phyloP scores from a whole-genome alignment of 305 asterid genomes.

The Rubia tinctorum region DNA sequence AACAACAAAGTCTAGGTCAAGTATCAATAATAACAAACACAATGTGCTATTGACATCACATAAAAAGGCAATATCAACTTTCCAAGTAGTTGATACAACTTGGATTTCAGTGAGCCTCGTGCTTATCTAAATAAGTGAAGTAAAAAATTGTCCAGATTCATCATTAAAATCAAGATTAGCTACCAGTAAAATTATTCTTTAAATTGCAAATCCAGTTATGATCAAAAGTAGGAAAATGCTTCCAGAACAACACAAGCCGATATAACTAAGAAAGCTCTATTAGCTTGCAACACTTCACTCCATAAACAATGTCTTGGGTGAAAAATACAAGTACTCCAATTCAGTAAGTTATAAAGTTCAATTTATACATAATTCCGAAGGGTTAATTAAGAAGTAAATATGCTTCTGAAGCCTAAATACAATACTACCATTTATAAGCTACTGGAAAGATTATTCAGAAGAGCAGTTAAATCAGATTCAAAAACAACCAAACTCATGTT shows the following conservation, averaged over 20 bases:
- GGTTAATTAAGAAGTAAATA: neutral
- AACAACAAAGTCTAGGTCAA: neutral
- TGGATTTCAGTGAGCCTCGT: neutral
- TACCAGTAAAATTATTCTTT: too few species aligned
- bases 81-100: neutral
- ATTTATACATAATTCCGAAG: neutral
- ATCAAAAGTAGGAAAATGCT: neutral
- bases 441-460: neutral
- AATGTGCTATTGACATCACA: neutral
- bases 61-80: too few species aligned
- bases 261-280: neutral
- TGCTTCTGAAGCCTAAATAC: neutral
- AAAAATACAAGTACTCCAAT: neutral
- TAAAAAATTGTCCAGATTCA: neutral
- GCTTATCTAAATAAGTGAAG: neutral
- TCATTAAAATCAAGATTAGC: neutral
- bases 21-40: neutral
- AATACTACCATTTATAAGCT: neutral
- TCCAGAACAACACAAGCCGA: neutral
- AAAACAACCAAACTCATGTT: neutral
- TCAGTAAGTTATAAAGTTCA: neutral
- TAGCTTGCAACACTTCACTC: neutral
- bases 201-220: neutral
- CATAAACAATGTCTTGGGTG: neutral
- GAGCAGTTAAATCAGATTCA: neutral